Evolutionary conservation across 2,329 filamentous ascomycete species (phyloP).

Genomic region (Ramularia collo-cygni): DNA sequence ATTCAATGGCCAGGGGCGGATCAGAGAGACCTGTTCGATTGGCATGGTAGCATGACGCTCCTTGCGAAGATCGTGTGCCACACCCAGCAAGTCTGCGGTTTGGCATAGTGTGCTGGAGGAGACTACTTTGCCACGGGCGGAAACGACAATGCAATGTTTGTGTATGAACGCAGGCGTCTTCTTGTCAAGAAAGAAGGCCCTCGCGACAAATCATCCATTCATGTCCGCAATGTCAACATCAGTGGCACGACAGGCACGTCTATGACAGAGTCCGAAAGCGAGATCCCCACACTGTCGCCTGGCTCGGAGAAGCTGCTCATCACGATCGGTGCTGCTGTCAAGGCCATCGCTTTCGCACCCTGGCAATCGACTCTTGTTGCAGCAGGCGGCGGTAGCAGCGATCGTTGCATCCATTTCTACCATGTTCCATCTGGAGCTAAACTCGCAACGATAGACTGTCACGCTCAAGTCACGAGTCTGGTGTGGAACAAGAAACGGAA

Average conservation of each 20-base stretch:
- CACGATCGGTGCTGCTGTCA: slow-evolving; percentile 79
- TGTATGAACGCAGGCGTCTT: slow-evolving; percentile 66
- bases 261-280: slow-evolving; percentile 1
- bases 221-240: slow-evolving; percentile 11
- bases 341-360: slow-evolving; percentile 93
- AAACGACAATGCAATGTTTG: slow-evolving; percentile 83
- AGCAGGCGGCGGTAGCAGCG: slow-evolving; percentile 86
- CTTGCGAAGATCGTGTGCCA: slow-evolving; percentile 72
- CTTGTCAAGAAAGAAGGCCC: slow-evolving; percentile 8
- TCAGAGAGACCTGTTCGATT: slow-evolving; percentile 60
- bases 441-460: slow-evolving; percentile 84
- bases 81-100: slow-evolving; percentile 82
- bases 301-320: slow-evolving; percentile 61
- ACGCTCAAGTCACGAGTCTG: slow-evolving; percentile 86
- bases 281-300: slow-evolving; percentile 24
- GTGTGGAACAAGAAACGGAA: slow-evolving; percentile 68
- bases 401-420: slow-evolving; percentile 94
- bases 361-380: slow-evolving; percentile 85
- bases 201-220: slow-evolving; percentile 4
- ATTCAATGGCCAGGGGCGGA: slow-evolving; percentile 67
- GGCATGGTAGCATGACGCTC: slow-evolving; percentile 71
- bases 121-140: slow-evolving; percentile 76
- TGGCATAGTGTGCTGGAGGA: slow-evolving; percentile 79
- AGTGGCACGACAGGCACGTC: slow-evolving; percentile 4
- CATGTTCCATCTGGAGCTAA: slow-evolving; percentile 76